Percentiles rank a stretch among this genome's conserved stretches.
Evolutionary conservation across 2,329 filamentous ascomycete species (phyloP).

Genomic region (Escovopsis sp.): DNA sequence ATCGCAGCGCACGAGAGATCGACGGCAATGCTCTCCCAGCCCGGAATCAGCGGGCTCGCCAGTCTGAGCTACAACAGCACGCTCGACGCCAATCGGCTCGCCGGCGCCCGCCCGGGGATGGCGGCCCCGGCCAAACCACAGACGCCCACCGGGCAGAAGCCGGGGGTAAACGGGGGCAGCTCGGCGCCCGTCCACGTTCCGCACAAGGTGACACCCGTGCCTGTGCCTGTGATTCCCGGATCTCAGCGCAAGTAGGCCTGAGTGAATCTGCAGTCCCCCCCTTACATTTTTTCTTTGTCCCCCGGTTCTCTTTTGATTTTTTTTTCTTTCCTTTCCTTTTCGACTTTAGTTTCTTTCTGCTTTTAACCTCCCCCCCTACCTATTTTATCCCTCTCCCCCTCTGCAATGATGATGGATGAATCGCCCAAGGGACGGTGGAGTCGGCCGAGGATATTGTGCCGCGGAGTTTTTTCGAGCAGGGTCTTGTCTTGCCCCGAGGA

Average conservation of each 20-base stretch:
- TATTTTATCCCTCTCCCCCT: too few relatives aligned
- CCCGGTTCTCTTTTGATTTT: too few relatives aligned
- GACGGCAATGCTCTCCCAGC: slow-evolving; percentile 31
- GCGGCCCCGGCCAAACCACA: slow-evolving; percentile 22
- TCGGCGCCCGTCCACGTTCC: slow-evolving; percentile 18
- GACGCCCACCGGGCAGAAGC: slow-evolving; percentile 18
- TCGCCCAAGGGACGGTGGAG: not conserved
- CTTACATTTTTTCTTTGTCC: too few relatives aligned
- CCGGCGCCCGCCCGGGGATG: slow-evolving; percentile 22
- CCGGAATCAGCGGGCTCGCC: slow-evolving; percentile 24
- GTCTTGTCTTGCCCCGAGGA: not conserved
- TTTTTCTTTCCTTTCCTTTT: too few relatives aligned
- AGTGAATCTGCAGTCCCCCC: too few relatives aligned
- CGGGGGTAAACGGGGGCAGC: slow-evolving; percentile 19
- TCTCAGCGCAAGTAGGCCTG: slow-evolving; percentile 11
- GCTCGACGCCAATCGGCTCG: slow-evolving; percentile 18
- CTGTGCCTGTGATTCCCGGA: slow-evolving; percentile 27
- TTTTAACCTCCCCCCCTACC: too few relatives aligned
- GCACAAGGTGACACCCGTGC: slow-evolving; percentile 29
- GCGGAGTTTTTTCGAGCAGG: not conserved
- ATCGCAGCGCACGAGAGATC: slow-evolving; percentile 30
- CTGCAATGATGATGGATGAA: not conserved
- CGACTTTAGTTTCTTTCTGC: too few relatives aligned
- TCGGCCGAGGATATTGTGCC: not conserved
- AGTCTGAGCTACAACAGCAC: slow-evolving; percentile 21